These are phyloP conservation scores for Gautieria morchelliformis DNA, from an alignment of 768 basidiomycete genomes.

Conservation along the genomic window DNA sequence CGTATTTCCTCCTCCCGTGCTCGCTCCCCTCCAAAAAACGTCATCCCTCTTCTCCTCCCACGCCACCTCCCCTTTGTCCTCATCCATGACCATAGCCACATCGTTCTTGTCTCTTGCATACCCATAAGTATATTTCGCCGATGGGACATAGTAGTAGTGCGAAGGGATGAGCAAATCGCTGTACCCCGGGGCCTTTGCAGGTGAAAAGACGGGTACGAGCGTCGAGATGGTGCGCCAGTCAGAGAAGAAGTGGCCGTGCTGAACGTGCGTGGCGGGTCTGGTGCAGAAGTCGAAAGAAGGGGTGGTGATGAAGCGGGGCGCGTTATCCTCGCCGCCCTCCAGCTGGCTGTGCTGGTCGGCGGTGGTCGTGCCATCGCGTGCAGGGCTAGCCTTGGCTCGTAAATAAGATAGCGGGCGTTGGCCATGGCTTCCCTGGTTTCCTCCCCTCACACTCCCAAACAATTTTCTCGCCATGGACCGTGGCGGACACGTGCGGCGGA, in stretches of 20 bases:
- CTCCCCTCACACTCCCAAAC: background rate
- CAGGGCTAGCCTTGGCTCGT: too few species aligned
- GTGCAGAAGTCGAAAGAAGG: slow-evolving; percentile 61
- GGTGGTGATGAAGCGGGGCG: slow-evolving; percentile 45
- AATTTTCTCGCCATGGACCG: slow-evolving; percentile 42
- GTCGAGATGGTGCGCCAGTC: slow-evolving; percentile 87
- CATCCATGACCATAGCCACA: slow-evolving; percentile 50
- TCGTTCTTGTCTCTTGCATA: slow-evolving; percentile 64
- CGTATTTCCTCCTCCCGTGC: slow-evolving; percentile 86
- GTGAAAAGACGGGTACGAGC: slow-evolving; percentile 91
- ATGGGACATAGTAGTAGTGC: slow-evolving; percentile 83
- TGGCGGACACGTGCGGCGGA: slow-evolving; percentile 76
- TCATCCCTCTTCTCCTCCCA: slow-evolving; percentile 86
- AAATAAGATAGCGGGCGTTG: too few species aligned
- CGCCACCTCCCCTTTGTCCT: slow-evolving; percentile 76
- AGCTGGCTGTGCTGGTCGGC: too few species aligned
- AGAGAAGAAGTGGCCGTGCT: slow-evolving; percentile 94
- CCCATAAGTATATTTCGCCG: slow-evolving; percentile 81
- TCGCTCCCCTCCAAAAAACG: slow-evolving; percentile 94
- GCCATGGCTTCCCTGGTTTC: too few species aligned
- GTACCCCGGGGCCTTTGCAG: slow-evolving; percentile 79
- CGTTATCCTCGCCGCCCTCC: slow-evolving; percentile 2
- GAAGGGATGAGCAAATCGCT: slow-evolving; percentile 90
- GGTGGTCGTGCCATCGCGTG: too few species aligned
- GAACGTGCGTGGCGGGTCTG: slow-evolving; percentile 73